A percentile compares a stretch with the other conserved stretches of the same genome.
Evolutionary conservation across 1,284 basidiomycete genomes (phyloP).

Genomic region (Cutaneotrichosporon arboriforme): DNA sequence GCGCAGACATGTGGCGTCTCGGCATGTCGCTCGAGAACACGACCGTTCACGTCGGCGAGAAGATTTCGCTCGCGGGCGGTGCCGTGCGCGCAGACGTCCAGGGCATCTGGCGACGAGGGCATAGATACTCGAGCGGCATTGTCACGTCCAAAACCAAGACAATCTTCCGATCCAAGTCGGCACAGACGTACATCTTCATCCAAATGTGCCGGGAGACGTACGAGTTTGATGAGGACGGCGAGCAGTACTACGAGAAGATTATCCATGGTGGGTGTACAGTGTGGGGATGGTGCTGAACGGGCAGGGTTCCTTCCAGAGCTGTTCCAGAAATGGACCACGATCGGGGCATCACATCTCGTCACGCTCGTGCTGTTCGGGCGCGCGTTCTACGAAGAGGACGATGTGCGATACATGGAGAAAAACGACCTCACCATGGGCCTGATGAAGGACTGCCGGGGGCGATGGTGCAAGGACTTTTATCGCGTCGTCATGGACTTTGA

Average conservation of each 20-base stretch:
- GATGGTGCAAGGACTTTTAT: constrained; percentile 93
- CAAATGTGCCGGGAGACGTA: constrained; percentile 94
- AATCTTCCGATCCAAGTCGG: constrained; percentile 84
- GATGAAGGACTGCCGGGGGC: constrained; percentile 62
- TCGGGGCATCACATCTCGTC: constrained; percentile 84
- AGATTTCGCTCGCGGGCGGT: constrained; percentile 51
- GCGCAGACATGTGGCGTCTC: constrained; percentile 89
- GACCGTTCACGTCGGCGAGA: constrained; percentile 59
- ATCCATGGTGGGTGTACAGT: constrained; percentile 58
- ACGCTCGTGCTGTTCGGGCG: constrained; percentile 92
- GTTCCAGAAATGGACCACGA: constrained; percentile 73
- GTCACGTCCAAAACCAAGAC: constrained; percentile 79
- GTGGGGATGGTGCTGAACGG: constrained; percentile 10
- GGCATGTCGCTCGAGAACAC: constrained; percentile 59
- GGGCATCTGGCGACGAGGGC: constrained; percentile 53
- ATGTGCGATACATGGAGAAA: constrained; percentile 59
- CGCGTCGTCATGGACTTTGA: constrained; percentile 92
- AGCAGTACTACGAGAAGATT: constrained; percentile 92
- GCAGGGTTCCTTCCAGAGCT: constrained; percentile 70
- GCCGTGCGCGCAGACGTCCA: constrained; percentile 73
- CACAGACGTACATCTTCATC: constrained; percentile 80
- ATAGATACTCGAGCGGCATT: constrained; percentile 66
- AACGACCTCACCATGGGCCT: constrained; percentile 57
- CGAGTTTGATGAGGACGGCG: constrained; percentile 95
- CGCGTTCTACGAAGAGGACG: constrained; percentile 80